Percentiles rank a stretch among this genome's conserved stretches.
Conservation (phyloP, 257 asterid genomes). For the Solanum sejunctum region DNA sequence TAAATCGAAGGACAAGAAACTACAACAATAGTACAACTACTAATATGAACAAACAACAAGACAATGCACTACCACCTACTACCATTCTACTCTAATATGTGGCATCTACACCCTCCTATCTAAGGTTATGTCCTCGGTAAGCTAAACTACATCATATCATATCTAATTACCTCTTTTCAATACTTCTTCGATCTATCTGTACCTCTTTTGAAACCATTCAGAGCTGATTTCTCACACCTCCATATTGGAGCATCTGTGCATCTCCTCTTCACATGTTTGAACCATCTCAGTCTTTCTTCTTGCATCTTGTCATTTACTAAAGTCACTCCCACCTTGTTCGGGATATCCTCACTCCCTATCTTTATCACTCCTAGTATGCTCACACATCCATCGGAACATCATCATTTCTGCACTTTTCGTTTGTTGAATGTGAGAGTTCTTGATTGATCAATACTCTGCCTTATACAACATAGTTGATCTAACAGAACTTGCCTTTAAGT, state of each 20-base stretch:
- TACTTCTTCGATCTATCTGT: neutral
- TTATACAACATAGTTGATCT: neutral
- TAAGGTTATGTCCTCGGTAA: neutral
- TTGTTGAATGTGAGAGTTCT: neutral
- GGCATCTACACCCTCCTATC: neutral
- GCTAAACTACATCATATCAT: rapidly evolving
- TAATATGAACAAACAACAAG: neutral
- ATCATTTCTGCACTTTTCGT: neutral
- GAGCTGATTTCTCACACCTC: neutral
- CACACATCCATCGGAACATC: neutral
- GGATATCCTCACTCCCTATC: neutral
- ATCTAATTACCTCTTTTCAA: neutral
- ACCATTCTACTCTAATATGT: neutral
- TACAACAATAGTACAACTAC: neutral
- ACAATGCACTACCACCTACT: neutral
- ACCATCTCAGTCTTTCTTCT: neutral
- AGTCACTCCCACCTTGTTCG: neutral
- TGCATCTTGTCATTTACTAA: neutral
- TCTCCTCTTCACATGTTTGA: neutral
- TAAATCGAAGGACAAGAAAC: neutral
- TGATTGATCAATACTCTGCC: neutral
- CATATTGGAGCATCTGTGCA: neutral
- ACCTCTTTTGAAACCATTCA: neutral
- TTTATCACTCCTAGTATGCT: neutral
- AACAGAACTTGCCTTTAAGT: neutral